Conservation (phyloP, 371 early-diverging fungal genomes). For the Mortierella sp. region DNA sequence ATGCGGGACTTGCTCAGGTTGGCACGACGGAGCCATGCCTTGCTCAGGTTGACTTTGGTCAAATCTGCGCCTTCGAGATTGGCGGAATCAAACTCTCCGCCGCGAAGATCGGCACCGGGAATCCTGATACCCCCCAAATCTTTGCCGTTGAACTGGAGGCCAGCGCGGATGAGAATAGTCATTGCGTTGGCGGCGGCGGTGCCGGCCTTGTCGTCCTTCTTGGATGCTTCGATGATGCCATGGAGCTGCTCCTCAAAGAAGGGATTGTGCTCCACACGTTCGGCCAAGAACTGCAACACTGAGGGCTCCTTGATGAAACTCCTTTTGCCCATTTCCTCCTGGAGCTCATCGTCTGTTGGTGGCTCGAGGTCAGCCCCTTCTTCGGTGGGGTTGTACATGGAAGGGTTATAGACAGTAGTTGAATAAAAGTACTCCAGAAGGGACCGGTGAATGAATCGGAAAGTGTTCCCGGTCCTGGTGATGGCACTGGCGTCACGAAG, state of each 20-base stretch:
- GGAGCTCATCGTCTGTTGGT: not conserved
- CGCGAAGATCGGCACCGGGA: slow-evolving; percentile 20
- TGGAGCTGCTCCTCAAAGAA: slow-evolving; percentile 4
- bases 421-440: slow-evolving; percentile 19
- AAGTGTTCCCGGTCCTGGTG: not conserved
- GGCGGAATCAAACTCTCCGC: slow-evolving; percentile 19
- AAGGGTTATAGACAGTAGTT: not conserved
- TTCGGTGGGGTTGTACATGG: not conserved
- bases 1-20: not conserved
- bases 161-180: slow-evolving; percentile 22
- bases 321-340: not conserved
- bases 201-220: not conserved
- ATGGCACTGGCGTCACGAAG: not conserved
- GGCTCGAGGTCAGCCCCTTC: not conserved
- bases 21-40: slow-evolving; percentile 2
- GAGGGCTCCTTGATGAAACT: slow-evolving; percentile 18
- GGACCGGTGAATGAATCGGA: slow-evolving; percentile 27
- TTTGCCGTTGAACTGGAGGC: slow-evolving; percentile 5
- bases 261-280: not conserved
- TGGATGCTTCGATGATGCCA: not conserved
- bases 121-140: slow-evolving; percentile 17
- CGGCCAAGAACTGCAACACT: slow-evolving; percentile 21
- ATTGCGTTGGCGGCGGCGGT: slow-evolving; percentile 20
- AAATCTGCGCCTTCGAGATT: not conserved
- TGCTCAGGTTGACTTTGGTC: not conserved